Evolutionary conservation across 768 basidiomycete genomes (phyloP), one percentile per base, ranked within the genome.

Genomic region (Naganishia vishniacii): DNA sequence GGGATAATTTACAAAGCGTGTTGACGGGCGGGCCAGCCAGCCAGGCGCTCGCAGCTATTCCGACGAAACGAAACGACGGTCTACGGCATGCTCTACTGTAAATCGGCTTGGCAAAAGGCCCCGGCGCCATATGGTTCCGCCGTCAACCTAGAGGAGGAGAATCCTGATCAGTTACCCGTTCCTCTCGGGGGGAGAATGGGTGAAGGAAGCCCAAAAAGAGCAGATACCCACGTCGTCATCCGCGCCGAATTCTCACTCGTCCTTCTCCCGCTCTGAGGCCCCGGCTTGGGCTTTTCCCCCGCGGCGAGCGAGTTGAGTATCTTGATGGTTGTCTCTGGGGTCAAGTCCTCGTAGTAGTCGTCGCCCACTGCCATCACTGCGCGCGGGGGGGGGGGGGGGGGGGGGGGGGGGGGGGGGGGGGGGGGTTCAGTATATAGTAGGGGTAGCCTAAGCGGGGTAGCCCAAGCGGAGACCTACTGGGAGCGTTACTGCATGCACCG

Each of bases 221-320:
- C 40, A 7, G 16, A 64, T 61, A 64, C 66, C 28, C 42, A 70
- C 41, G 88, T 80, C 26, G 93, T 95, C 64, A 94, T 80, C 42
- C 90, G 91, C 15, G 89, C 90, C 12, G 91, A 89, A 79, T 95
- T 95, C 80, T 97, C 93, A 67, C 88, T 90, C 0, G 91, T 93
- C 47, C 82, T 81, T 64, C 93, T 83, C 32, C 88, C 85, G 64
- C 86, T 87, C 74, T 95, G 94, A 49, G 94, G 94, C 18, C 94
- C 95, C n/a, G 91, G 84, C 76, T 89, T 90, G 60, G 90, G 91
- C 76, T 88, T 89, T 77, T 86, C 81, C 48, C 91, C 93, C 71
- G 73, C 75, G 0, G 75, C 71, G 32, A 81, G 63, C 4, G 79
- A 75, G 28, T 79, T 71, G 16, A 81, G 71, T 41, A 81, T 72